These are phyloP conservation scores for Apiospora arundinis DNA, from an alignment of 2,329 filamentous ascomycete genomes.

Conservation along the genomic window DNA sequence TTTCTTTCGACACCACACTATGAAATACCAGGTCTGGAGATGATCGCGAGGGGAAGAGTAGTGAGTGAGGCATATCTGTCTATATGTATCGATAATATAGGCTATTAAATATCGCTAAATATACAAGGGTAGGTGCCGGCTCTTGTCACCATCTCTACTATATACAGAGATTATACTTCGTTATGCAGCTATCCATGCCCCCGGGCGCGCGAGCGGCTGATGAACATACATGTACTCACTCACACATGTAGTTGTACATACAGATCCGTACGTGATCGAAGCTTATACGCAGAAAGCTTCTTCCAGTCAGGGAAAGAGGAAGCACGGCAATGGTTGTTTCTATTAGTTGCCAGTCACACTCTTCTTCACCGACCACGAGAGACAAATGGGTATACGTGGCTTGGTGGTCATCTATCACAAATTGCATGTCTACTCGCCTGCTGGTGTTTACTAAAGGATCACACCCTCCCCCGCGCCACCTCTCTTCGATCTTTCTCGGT, in stretches of 20 bases:
- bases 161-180: too few relatives aligned
- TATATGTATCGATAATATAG: neutral
- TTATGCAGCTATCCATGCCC: neutral
- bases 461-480: slow-evolving; percentile 10
- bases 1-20: too few relatives aligned
- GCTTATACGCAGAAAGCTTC: slow-evolving; percentile 16
- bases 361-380: slow-evolving; percentile 10
- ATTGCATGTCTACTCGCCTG: neutral
- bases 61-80: neutral
- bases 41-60: neutral
- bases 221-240: neutral
- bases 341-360: neutral
- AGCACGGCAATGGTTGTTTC: neutral
- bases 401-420: slow-evolving; percentile 16
- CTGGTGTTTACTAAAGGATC: slow-evolving; percentile 13
- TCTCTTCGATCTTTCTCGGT: neutral
- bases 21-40: too few relatives aligned
- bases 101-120: neutral
- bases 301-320: neutral
- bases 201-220: neutral
- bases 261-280: neutral
- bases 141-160: too few relatives aligned
- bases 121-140: too few relatives aligned
- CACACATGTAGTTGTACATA: neutral
- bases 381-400: slow-evolving; percentile 12